Conservation (phyloP, 495 filamentous ascomycete genomes). For the Talaromyces adpressus region DNA sequence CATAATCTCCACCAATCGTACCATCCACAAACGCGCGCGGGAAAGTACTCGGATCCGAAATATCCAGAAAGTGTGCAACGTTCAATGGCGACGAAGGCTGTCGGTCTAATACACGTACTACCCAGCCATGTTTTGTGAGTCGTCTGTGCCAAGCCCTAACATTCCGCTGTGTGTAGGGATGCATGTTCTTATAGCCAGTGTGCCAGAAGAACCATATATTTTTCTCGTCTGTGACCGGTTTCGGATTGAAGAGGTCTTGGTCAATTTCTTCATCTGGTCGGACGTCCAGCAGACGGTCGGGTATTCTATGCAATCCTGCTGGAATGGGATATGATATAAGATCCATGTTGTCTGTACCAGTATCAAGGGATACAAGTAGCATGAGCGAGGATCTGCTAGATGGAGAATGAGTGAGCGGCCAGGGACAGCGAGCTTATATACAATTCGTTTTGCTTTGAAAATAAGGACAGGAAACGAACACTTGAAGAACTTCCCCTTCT, state of each 20-base stretch:
- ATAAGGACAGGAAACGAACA: not conserved
- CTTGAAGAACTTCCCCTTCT: not conserved
- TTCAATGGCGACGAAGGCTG: slow-evolving; percentile 34
- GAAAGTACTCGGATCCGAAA: slow-evolving; percentile 31
- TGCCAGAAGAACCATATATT: slow-evolving; percentile 57
- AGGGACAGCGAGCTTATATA: not conserved
- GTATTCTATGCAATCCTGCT: slow-evolving; percentile 11
- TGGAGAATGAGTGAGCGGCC: not conserved
- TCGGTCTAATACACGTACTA: slow-evolving; percentile 43
- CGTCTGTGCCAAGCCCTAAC: slow-evolving; percentile 50
- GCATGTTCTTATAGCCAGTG: slow-evolving; percentile 36
- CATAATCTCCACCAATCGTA: slow-evolving; percentile 39
- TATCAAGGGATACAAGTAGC: not conserved
- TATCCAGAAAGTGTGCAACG: slow-evolving; percentile 41
- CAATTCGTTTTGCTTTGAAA: too few species aligned
- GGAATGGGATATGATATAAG: slow-evolving; percentile 11
- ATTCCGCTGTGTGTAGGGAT: slow-evolving; percentile 46
- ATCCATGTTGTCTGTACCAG: not conserved
- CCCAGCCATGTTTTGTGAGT: slow-evolving; percentile 43
- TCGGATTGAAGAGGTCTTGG: slow-evolving; percentile 30
- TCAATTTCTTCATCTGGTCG: slow-evolving; percentile 41
- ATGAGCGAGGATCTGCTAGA: not conserved
- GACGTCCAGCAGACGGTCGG: slow-evolving; percentile 21
- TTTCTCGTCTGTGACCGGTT: slow-evolving; percentile 34
- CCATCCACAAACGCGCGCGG: slow-evolving; percentile 41